phyloP scores from a whole-genome alignment of 805 yeast species.

The Schwanniomyces sp. region DNA sequence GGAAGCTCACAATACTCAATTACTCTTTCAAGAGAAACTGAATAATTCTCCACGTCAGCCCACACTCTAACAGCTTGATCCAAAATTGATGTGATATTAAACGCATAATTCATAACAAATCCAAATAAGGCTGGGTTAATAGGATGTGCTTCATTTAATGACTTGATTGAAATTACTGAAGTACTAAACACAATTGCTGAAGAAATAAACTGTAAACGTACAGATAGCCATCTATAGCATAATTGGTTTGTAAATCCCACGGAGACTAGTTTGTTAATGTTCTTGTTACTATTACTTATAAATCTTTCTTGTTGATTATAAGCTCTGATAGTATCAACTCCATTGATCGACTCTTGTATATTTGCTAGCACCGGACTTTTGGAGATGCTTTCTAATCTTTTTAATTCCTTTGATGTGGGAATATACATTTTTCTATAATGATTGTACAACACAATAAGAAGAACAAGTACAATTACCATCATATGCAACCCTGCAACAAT shows the following conservation, averaged over 20 bases:
- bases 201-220: conserved; percentile 51
- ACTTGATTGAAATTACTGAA: conserved; percentile 23
- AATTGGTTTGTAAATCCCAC: conserved; percentile 63
- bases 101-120: conserved; percentile 35
- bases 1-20: conserved; percentile 35
- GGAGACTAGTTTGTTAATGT: conserved; percentile 62
- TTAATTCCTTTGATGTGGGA: conserved; percentile 70
- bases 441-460: conserved; percentile 41
- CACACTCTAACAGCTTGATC: conserved; percentile 23
- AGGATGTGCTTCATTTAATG: conserved; percentile 19
- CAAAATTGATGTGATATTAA: conserved; percentile 28
- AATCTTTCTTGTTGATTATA: conserved; percentile 50
- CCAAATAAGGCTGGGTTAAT: conserved; percentile 36
- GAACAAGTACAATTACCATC: conserved; percentile 52
- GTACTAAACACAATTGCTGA: conserved; percentile 49
- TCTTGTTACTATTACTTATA: conserved; percentile 40
- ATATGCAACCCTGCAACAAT: conserved; percentile 75
- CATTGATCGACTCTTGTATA: conserved; percentile 67
- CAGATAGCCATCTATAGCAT: conserved; percentile 59
- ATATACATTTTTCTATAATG: conserved; percentile 56
- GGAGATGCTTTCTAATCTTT: conserved; percentile 68
- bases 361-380: conserved; percentile 68
- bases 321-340: conserved; percentile 62
- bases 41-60: conserved; percentile 34
- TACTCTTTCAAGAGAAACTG: conserved; percentile 36